Conservation (phyloP, 352 stramenopile species). For the Globisporangium radiosum region DNA sequence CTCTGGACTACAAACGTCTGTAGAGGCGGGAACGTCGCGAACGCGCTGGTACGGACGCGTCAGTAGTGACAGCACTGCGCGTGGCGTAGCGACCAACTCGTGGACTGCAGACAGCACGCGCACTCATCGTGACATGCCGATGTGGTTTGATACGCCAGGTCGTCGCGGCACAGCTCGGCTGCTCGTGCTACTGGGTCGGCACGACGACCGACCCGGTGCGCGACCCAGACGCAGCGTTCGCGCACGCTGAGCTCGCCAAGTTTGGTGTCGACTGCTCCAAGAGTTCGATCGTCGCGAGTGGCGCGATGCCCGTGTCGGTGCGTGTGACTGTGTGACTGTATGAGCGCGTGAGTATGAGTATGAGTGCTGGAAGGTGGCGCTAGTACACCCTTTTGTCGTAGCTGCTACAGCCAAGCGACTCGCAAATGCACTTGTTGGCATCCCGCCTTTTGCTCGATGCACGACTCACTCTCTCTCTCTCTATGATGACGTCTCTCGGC, state of each 20-base stretch:
- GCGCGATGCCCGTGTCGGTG: slow-evolving; percentile 61
- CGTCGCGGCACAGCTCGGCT: slow-evolving; percentile 53
- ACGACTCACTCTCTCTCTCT: too few relatives aligned
- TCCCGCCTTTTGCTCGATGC: too few relatives aligned
- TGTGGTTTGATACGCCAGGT: slow-evolving; percentile 19
- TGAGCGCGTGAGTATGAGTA: too few relatives aligned
- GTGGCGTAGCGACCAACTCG: background rate
- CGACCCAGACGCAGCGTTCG: slow-evolving; percentile 52
- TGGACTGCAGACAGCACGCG: background rate
- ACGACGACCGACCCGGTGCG: slow-evolving; percentile 44
- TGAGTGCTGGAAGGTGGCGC: too few relatives aligned
- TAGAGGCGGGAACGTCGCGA: slow-evolving; percentile 66
- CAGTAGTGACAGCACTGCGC: background rate
- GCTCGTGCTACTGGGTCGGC: slow-evolving; percentile 48
- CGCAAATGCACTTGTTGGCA: too few relatives aligned
- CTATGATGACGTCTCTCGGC: too few relatives aligned
- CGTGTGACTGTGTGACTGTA: slow-evolving; percentile 1
- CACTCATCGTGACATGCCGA: background rate
- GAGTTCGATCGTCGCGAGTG: slow-evolving; percentile 27
- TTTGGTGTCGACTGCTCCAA: slow-evolving; percentile 45
- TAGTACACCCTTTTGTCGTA: too few relatives aligned
- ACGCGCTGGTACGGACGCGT: slow-evolving; percentile 35
- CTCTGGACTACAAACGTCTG: too few relatives aligned
- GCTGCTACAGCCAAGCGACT: too few relatives aligned
- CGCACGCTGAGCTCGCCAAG: slow-evolving; percentile 29